phyloP scores from a whole-genome alignment of 352 stramenopile species.

The Phytophthora nicotianae region DNA sequence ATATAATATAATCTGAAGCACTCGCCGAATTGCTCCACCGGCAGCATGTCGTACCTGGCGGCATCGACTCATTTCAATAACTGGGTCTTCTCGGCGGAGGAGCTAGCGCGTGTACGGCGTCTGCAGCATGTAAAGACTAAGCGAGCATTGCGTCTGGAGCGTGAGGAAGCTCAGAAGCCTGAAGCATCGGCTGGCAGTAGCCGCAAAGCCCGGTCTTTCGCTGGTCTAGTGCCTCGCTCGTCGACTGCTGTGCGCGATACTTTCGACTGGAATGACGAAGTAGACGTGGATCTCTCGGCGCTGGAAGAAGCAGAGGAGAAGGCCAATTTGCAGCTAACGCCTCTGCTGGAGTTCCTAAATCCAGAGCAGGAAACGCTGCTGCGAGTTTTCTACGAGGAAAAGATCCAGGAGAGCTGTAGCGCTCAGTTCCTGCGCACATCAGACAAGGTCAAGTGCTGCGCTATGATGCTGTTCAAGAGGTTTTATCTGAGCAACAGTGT shows the following conservation, averaged over 20 bases:
- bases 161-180: slow-evolving; percentile 46
- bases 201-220: slow-evolving; percentile 83
- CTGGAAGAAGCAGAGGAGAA: slow-evolving; percentile 62
- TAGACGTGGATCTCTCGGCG: slow-evolving; percentile 48
- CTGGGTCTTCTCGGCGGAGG: slow-evolving; percentile 78
- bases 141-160: slow-evolving; percentile 65
- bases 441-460: slow-evolving; percentile 88
- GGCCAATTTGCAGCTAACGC: slow-evolving; percentile 48
- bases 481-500: slow-evolving; percentile 91
- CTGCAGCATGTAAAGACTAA: slow-evolving; percentile 74
- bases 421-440: slow-evolving; percentile 83
- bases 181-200: slow-evolving; percentile 19
- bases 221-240: slow-evolving; percentile 68
- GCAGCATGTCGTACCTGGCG: slow-evolving; percentile 78
- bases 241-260: slow-evolving; percentile 64
- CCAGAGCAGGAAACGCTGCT: slow-evolving; percentile 69
- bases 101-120: slow-evolving; percentile 59
- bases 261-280: slow-evolving; percentile 81
- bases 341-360: slow-evolving; percentile 64
- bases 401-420: slow-evolving; percentile 86
- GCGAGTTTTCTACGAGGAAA: slow-evolving; percentile 77
- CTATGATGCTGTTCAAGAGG: slow-evolving; percentile 87
- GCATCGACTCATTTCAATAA: slow-evolving; percentile 91
- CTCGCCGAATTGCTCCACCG: background rate
- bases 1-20: background rate